Evolutionary conservation across 1,284 basidiomycete genomes (phyloP).

Genomic region (Gomphus sp.): DNA sequence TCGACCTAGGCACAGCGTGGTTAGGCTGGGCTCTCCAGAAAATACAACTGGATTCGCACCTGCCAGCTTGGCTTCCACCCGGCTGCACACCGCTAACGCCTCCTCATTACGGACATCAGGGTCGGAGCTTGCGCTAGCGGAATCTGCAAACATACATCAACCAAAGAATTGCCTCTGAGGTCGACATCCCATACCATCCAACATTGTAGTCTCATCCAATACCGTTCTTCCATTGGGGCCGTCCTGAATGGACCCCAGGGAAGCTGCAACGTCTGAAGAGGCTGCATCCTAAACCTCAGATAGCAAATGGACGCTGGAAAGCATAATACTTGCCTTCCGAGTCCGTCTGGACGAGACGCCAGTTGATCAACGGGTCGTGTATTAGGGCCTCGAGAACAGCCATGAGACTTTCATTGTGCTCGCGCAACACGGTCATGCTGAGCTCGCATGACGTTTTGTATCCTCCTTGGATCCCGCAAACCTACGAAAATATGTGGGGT

Average conservation of each 20-base stretch:
- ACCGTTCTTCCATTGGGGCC: too few relatives aligned
- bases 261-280: too few relatives aligned
- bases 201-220: too few relatives aligned
- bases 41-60: constrained; percentile 17
- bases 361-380: constrained; percentile 30
- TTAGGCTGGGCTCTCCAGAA: neutral
- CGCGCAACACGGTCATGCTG: constrained; percentile 51
- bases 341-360: constrained; percentile 17
- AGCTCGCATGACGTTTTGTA: constrained; percentile 50
- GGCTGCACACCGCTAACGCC: constrained; percentile 42
- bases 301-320: too few relatives aligned
- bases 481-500: constrained; percentile 17
- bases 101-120: constrained; percentile 40
- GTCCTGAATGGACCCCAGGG: too few relatives aligned
- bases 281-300: too few relatives aligned
- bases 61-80: constrained; percentile 42
- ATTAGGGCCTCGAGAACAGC: constrained; percentile 48
- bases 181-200: too few relatives aligned
- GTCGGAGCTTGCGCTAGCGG: constrained; percentile 14
- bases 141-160: constrained; percentile 16
- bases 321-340: constrained; percentile 26
- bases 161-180: too few relatives aligned
- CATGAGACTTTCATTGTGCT: constrained; percentile 53
- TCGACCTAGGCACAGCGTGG: constrained; percentile 18
- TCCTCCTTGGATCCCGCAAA: constrained; percentile 52